phyloP scores from a whole-genome alignment of 2,329 filamentous ascomycete genomes.

The Neofusicoccum sp. region DNA sequence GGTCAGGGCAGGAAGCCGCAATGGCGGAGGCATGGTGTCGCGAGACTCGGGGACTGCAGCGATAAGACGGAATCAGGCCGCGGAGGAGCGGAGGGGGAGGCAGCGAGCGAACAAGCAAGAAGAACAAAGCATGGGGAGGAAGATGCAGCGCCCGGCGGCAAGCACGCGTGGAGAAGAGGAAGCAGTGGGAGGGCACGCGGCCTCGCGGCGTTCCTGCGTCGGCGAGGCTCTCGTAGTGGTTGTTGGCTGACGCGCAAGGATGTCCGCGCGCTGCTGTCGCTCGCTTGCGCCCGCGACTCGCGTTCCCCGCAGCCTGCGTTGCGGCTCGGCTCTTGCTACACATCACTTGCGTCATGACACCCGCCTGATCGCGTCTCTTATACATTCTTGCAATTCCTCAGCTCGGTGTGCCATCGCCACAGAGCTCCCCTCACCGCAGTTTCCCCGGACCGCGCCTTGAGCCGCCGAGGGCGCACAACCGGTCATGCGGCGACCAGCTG shows the following conservation, averaged over 20 bases:
- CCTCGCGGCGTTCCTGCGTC: constrained; percentile 18
- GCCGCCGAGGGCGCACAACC: not conserved
- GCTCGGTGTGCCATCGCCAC: too few species aligned
- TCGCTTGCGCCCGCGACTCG: constrained; percentile 14
- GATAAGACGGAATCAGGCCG: constrained; percentile 3
- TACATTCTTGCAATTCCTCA: too few species aligned
- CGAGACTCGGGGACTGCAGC: not conserved
- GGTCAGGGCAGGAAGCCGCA: not conserved
- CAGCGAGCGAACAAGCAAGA: not conserved
- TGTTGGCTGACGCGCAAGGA: constrained; percentile 8
- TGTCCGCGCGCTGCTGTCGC: not conserved
- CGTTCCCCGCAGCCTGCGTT: constrained; percentile 1
- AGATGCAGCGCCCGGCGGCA: not conserved
- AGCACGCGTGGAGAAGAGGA: not conserved
- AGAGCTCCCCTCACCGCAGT: not conserved
- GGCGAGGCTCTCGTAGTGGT: constrained; percentile 4
- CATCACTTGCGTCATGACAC: not conserved
- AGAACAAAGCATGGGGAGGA: not conserved
- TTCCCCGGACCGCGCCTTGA: not conserved
- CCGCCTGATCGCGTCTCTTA: not conserved
- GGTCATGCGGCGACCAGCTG: not conserved
- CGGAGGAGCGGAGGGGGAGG: not conserved
- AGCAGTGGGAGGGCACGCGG: not conserved
- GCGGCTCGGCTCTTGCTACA: not conserved
- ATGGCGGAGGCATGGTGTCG: constrained; percentile 12